phyloP scores from a whole-genome alignment of 805 yeast species.

The Allodekkera sacchari region DNA sequence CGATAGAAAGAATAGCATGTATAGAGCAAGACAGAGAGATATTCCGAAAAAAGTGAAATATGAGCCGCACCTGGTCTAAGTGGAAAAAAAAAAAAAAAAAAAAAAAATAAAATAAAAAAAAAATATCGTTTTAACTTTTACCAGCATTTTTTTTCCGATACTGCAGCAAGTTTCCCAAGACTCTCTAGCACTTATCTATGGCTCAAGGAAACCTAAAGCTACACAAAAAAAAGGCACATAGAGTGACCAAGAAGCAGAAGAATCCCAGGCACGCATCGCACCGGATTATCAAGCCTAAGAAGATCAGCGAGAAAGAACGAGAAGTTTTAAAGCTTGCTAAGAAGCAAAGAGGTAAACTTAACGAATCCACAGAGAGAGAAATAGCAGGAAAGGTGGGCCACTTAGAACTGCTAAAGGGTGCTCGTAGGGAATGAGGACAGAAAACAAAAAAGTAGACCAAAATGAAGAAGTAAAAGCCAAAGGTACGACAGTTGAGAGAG shows the following conservation, averaged over 20 bases:
- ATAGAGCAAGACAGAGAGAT: no score
- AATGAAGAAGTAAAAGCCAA: slow-evolving; percentile 10
- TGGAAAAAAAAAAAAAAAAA: no score
- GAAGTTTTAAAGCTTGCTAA: slow-evolving; percentile 46
- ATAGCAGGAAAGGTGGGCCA: slow-evolving; percentile 91
- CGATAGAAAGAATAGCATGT: no score
- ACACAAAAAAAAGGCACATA: slow-evolving; percentile 34
- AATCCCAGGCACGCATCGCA: slow-evolving; percentile 72
- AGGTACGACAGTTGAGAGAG: neutral
- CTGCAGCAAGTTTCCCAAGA: no score
- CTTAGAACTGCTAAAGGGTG: slow-evolving; percentile 82
- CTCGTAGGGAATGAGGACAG: slow-evolving; percentile 71
- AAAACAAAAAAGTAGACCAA: slow-evolving; percentile 31
- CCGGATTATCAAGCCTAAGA: slow-evolving; percentile 58
- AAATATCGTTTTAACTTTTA: no score
- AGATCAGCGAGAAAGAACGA: slow-evolving; percentile 37
- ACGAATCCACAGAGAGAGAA: slow-evolving; percentile 60
- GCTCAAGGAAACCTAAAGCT: slow-evolving; percentile 69
- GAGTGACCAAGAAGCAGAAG: slow-evolving; percentile 57
- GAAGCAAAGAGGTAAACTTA: slow-evolving; percentile 29
- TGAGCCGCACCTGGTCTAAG: no score
- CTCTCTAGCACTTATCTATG: no score
- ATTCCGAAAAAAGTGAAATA: no score
- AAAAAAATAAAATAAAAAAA: no score
- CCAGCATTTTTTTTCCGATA: no score